Evolutionary conservation across 2,329 filamentous ascomycete species (phyloP).

Genomic region (Annulohypoxylon truncatum): DNA sequence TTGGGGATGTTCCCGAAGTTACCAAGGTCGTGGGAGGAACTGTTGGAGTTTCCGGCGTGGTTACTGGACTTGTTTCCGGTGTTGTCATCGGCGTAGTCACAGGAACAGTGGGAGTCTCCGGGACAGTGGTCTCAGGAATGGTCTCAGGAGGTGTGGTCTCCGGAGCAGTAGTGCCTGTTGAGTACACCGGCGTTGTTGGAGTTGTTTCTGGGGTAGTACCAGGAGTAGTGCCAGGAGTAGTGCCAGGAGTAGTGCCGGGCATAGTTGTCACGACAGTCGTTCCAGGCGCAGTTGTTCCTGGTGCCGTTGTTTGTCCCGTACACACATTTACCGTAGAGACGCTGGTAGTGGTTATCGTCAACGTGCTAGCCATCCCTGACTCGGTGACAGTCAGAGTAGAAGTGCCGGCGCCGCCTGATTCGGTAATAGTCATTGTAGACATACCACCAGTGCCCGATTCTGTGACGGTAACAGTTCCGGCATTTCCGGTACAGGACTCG

Average conservation of each 20-base stretch:
- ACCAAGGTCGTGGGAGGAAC: neutral
- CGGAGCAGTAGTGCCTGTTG: neutral
- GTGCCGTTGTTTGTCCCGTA: neutral
- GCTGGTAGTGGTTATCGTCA: neutral
- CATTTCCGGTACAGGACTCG: neutral
- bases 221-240: slow-evolving; percentile 1
- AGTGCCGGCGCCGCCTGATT: neutral
- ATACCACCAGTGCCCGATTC: neutral
- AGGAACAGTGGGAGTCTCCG: neutral
- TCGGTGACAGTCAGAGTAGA: neutral
- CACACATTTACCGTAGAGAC: neutral
- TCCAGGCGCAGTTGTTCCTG: neutral
- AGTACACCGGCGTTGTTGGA: neutral
- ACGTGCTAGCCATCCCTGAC: neutral
- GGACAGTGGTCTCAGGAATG: neutral
- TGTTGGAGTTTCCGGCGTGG: neutral
- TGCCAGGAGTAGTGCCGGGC: neutral
- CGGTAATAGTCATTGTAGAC: neutral
- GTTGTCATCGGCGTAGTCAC: no score
- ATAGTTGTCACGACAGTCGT: neutral
- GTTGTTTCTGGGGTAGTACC: neutral
- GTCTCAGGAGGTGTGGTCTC: no score
- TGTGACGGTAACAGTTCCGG: neutral
- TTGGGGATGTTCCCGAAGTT: neutral
- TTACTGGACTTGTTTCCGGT: neutral